These are phyloP conservation scores for Funneliformis geosporum DNA, from an alignment of 192 early-diverging fungal species.

Conservation along the genomic window DNA sequence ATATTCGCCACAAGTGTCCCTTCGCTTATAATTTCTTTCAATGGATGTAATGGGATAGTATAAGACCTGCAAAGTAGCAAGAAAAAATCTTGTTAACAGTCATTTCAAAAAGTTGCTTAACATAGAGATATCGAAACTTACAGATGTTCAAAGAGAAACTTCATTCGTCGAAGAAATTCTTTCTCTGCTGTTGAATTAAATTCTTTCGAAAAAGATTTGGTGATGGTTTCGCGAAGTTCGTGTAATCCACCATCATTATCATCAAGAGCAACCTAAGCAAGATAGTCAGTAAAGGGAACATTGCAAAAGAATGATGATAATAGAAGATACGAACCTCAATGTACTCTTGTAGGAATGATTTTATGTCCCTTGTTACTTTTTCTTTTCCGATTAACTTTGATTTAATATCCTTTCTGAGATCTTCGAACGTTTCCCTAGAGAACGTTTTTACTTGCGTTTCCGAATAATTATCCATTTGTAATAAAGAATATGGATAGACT, in stretches of 20 bases:
- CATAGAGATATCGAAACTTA: constrained; percentile 13
- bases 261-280: constrained; percentile 30
- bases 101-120: neutral
- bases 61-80: constrained; percentile 12
- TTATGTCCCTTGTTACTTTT: constrained; percentile 13
- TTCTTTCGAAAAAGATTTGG: constrained; percentile 12
- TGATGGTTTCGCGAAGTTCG: constrained; percentile 7
- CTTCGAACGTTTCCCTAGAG: constrained; percentile 15
- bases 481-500: constrained; percentile 20
- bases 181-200: too few species aligned
- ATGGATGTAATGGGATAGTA: constrained; percentile 12
- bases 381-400: constrained; percentile 15
- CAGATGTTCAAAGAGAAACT: constrained; percentile 20
- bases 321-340: neutral
- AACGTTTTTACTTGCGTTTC: constrained; percentile 18
- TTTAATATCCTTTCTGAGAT: constrained; percentile 20
- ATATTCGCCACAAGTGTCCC: constrained; percentile 30
- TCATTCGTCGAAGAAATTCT: constrained; percentile 3
- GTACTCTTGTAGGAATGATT: constrained; percentile 11
- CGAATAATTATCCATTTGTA: constrained; percentile 9
- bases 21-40: constrained; percentile 28
- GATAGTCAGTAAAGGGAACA: constrained; percentile 10
- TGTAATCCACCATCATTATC: constrained; percentile 21
- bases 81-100: constrained; percentile 6
- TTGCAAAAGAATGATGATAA: neutral